Evolutionary conservation across 495 filamentous ascomycete species (phyloP).

Genomic region (Penicillium turbatum): DNA sequence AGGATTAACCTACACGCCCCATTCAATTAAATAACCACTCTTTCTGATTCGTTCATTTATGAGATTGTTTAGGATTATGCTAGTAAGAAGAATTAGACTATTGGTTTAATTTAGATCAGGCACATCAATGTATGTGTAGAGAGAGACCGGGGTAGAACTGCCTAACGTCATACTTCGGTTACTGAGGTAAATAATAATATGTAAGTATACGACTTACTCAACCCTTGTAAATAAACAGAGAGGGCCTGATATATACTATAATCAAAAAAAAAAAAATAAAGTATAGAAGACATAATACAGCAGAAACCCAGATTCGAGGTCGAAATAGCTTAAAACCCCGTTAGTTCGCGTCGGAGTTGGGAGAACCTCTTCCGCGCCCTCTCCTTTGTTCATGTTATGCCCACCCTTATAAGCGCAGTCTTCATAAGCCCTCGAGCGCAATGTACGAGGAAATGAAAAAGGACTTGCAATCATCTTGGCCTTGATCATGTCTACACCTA

Average conservation of each 20-base stretch:
- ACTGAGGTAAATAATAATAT: neutral
- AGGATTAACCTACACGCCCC: constrained; percentile 33
- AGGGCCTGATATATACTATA: too few relatives aligned
- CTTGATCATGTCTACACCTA: constrained; percentile 15
- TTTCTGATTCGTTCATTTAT: constrained; percentile 2
- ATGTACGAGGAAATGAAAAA: neutral
- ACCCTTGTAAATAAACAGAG: too few relatives aligned
- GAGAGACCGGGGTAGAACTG: neutral
- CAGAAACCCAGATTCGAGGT: too few relatives aligned
- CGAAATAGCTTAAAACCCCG: neutral
- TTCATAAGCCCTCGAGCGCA: neutral
- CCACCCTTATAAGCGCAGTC: neutral
- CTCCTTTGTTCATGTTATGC: neutral
- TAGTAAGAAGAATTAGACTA: neutral
- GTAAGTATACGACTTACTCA: too few relatives aligned
- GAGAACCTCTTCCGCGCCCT: neutral
- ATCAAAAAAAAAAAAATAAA: too few relatives aligned
- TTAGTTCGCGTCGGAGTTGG: neutral
- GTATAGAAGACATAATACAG: too few relatives aligned
- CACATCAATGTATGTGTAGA: neutral
- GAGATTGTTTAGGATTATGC: neutral
- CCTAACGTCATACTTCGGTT: constrained; percentile 6
- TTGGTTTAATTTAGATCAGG: neutral
- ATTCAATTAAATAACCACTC: neutral
- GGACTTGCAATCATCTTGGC: neutral